phyloP scores from a whole-genome alignment of 148 eudicot genomes.

The Arctostaphylos glauca region DNA sequence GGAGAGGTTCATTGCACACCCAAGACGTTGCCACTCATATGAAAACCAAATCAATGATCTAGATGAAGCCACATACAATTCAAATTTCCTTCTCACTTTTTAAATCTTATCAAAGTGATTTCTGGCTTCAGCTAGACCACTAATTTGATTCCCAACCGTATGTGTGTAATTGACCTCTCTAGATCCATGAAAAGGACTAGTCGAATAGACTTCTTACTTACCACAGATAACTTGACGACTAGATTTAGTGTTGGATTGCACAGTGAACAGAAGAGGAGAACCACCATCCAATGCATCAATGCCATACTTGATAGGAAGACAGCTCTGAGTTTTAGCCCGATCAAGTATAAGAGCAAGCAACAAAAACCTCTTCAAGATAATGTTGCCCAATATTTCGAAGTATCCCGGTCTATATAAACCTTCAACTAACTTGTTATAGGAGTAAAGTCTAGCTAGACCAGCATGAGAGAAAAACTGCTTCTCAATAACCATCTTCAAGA shows the following conservation, averaged over 20 bases:
- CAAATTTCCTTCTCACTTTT: neutral
- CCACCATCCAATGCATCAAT: constrained; percentile 98
- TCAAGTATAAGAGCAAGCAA: constrained; percentile 88
- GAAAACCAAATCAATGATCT: neutral
- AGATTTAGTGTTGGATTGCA: constrained; percentile 61
- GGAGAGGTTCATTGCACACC: neutral
- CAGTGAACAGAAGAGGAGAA: constrained; percentile 80
- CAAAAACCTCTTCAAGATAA: constrained; percentile 82
- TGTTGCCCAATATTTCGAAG: constrained; percentile 70
- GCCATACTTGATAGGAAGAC: constrained; percentile 82
- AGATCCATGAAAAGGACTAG: neutral
- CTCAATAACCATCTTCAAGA: constrained; percentile 80
- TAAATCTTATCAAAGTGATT: neutral
- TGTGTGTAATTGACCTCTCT: neutral
- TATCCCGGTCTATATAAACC: constrained; percentile 95
- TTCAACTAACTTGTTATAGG: constrained; percentile 89
- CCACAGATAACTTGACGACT: constrained; percentile 77
- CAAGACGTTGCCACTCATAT: neutral
- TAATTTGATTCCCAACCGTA: neutral
- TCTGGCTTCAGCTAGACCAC: neutral
- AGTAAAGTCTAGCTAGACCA: constrained; percentile 70
- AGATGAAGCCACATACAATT: neutral
- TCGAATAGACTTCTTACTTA: constrained; percentile 22
- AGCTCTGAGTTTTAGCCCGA: constrained; percentile 69
- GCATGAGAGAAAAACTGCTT: constrained; percentile 80